Base-by-base conservation (phyloP, 169 alveolate species). In the Fabrea salina region DNA sequence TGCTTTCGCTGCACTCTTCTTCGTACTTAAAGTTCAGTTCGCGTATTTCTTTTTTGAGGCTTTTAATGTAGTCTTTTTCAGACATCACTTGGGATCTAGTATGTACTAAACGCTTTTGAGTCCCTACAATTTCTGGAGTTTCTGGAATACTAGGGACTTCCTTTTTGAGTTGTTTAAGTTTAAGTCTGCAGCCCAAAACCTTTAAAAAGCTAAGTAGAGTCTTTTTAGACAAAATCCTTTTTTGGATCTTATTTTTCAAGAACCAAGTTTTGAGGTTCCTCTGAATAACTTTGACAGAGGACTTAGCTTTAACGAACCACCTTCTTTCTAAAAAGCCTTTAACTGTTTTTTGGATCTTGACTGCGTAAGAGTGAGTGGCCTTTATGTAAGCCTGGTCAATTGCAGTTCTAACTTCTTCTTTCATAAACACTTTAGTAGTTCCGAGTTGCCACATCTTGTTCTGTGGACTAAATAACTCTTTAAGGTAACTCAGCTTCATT, bases 381-480 rank as follows among this genome's bases (percentile, higher is more conserved):
- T 61, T 61, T 25, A 32, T 16, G 4, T 61, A 61, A n/a, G 27
- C 56, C 37, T 16, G 13, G 22, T 61, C 75, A 16, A 61, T 32
- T 11, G 54, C 49, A 16, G 27, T 19, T 2, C 47, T 11, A 2
- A 61, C 54, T 54, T 61, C 75, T 19, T 83, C 89, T 19, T 79
- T 83, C 70, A 83, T 68, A 79, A 83, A 83, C 19, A 83, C 79
- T 37, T 67, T 83, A 1, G 89, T 79, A 16, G 59, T 57, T 5
- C 89, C 89, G 7, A 83, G 64, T 50, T 83, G 75, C 59, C 53
- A 50, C 11, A 54, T 47, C 83, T 80, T 74, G 16, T 77, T 41
- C 4, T 32, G 44, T 22, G 53, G 82, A 22, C 78, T 61, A 16
- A 51, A 53, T 16, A 71, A 66, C 16, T 70, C 35, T 25, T 11